Percentiles rank a stretch among this genome's conserved stretches.
Conservation (phyloP, 1,139 yeast species). For the Blastobotrys niveus region DNA sequence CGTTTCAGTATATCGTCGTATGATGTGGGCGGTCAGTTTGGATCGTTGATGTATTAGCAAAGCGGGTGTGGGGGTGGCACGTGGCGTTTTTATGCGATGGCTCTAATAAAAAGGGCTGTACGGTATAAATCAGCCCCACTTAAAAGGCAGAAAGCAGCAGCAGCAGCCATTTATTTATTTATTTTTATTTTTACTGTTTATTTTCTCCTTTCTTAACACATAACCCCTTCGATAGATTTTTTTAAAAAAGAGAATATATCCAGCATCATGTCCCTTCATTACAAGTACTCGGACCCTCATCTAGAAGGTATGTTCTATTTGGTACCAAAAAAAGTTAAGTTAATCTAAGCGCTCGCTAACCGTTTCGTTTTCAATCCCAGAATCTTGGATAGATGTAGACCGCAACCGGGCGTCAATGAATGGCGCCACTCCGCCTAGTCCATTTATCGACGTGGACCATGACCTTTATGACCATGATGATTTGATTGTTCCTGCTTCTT, state of each 20-base stretch:
- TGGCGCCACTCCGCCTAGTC: constrained; percentile 2
- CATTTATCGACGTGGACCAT: constrained; percentile 6
- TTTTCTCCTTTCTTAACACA: background rate
- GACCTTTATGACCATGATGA: background rate
- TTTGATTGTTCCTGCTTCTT: background rate
- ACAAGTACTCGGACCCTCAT: no score
- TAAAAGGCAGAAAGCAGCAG: background rate
- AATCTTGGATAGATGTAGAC: constrained; percentile 21
- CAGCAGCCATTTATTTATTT: background rate
- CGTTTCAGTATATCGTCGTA: no score
- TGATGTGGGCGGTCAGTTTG: no score
- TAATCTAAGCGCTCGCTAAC: no score
- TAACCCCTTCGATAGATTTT: no score
- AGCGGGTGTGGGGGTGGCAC: background rate
- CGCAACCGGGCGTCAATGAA: background rate
- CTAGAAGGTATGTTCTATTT: constrained; percentile 6
- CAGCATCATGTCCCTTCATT: no score
- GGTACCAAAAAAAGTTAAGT: background rate
- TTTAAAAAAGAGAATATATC: no score
- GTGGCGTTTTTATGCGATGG: no score
- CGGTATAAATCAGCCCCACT: no score
- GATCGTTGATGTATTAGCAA: no score
- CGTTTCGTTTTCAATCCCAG: no score
- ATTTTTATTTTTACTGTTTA: background rate
- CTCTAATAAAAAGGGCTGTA: no score